These are phyloP conservation scores for Pyrenochaeta sp. DNA, from an alignment of 2,329 filamentous ascomycete genomes.

Conservation along the genomic window DNA sequence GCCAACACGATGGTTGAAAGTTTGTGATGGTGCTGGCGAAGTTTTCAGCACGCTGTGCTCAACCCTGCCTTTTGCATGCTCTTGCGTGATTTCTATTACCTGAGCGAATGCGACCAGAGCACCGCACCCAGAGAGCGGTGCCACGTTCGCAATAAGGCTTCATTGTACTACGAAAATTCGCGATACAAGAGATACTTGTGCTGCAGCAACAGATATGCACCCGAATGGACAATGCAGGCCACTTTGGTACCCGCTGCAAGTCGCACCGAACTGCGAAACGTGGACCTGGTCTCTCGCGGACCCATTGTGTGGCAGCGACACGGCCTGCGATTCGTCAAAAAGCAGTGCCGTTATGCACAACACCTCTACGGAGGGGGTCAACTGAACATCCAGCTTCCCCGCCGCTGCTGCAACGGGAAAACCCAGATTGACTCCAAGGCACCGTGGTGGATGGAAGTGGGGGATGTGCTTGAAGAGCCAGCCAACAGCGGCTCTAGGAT, in stretches of 20 bases:
- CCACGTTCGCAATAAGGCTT: conserved; percentile 29
- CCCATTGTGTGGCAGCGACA: conserved; percentile 14
- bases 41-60: conserved; percentile 22
- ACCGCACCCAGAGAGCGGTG: conserved; percentile 20
- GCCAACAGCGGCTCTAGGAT: conserved; percentile 34
- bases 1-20: conserved; percentile 18
- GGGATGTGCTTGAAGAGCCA: conserved; percentile 29
- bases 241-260: conserved; percentile 27
- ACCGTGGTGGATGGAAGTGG: conserved; percentile 31
- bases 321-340: conserved; percentile 32
- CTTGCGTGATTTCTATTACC: conserved; percentile 32
- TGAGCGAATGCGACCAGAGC: conserved; percentile 22
- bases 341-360: conserved; percentile 23
- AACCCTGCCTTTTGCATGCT: conserved; percentile 18
- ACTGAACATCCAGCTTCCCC: conserved; percentile 9
- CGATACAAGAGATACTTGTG: conserved; percentile 21
- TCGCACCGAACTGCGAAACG: conserved; percentile 25
- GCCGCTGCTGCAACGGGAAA: conserved; percentile 22
- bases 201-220: conserved; percentile 30
- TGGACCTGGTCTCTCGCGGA: conserved; percentile 31
- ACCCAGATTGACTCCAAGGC: conserved; percentile 23
- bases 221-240: conserved; percentile 21
- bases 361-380: conserved; percentile 31
- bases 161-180: conserved; percentile 27
- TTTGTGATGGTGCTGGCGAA: conserved; percentile 28